A percentile compares a stretch with the other conserved stretches of the same genome.
Conservation (phyloP, 2,329 filamentous ascomycete species). For the Ramichloridium luteum region DNA sequence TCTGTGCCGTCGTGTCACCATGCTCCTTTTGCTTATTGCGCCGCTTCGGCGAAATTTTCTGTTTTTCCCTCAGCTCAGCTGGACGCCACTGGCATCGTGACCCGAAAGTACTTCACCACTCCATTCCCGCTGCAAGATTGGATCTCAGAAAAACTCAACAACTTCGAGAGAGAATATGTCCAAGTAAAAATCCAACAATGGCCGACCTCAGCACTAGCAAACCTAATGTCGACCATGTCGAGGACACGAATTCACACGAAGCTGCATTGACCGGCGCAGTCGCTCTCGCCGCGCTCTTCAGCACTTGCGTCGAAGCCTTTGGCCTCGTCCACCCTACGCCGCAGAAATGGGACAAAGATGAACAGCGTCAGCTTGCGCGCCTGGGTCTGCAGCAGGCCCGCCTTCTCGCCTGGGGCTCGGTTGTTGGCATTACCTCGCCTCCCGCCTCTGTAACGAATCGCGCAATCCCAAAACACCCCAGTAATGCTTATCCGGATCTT, state of each 20-base stretch:
- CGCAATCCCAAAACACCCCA: constrained; percentile 34
- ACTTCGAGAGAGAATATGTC: too few relatives aligned
- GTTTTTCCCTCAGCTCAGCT: too few relatives aligned
- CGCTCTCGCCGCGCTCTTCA: constrained; percentile 34
- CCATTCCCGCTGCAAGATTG: too few relatives aligned
- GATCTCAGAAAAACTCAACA: too few relatives aligned
- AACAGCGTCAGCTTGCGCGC: constrained; percentile 32
- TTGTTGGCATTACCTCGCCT: constrained; percentile 33
- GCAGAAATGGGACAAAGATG: constrained; percentile 31
- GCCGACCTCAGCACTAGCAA: constrained; percentile 13
- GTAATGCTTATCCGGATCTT: constrained; percentile 32
- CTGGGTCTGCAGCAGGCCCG: constrained; percentile 37
- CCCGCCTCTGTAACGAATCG: constrained; percentile 31
- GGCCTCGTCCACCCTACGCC: constrained; percentile 32
- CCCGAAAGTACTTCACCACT: too few relatives aligned
- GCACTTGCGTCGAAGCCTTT: constrained; percentile 37
- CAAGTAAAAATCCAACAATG: constrained; percentile 5
- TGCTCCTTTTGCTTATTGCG: too few relatives aligned
- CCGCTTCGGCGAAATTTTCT: too few relatives aligned
- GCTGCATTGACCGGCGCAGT: constrained; percentile 28
- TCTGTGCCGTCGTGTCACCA: too few relatives aligned
- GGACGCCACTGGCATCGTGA: too few relatives aligned
- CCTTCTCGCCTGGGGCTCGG: constrained; percentile 37
- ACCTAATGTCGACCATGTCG: constrained; percentile 13
- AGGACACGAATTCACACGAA: constrained; percentile 19